A percentile compares a stretch with the other conserved stretches of the same genome.
phyloP scores from a whole-genome alignment of 495 filamentous ascomycete genomes.

The Letharia lupina region DNA sequence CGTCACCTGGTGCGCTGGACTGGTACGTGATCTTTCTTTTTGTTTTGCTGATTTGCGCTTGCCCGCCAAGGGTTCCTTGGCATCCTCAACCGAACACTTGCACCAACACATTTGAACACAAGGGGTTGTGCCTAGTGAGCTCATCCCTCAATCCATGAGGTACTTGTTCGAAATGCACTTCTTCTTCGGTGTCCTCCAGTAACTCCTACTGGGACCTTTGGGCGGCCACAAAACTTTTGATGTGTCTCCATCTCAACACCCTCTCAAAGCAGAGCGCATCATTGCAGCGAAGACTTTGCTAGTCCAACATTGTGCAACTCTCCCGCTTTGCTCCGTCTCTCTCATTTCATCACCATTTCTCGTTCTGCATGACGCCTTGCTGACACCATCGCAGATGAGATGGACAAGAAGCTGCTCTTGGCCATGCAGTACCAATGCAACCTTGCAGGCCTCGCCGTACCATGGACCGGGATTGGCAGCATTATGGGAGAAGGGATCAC shows the following conservation, averaged over 20 bases:
- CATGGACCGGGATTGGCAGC: conserved; percentile 34
- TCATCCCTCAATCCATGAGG: neutral
- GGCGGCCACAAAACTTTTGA: no score
- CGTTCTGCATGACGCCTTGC: neutral
- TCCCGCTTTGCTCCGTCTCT: neutral
- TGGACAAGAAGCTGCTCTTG: conserved; percentile 38
- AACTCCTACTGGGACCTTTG: no score
- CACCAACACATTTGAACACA: neutral
- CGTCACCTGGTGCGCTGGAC: conserved; percentile 41
- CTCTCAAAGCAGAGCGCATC: no score
- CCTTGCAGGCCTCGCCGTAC: conserved; percentile 30
- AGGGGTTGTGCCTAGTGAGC: neutral
- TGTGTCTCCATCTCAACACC: no score
- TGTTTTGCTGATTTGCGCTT: neutral
- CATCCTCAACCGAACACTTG: neutral
- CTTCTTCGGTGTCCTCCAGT: no score
- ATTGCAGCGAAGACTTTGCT: no score
- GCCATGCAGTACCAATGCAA: conserved; percentile 40
- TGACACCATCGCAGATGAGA: conserved; percentile 29
- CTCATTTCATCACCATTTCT: neutral
- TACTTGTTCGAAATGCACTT: no score
- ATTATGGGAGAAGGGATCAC: conserved; percentile 33
- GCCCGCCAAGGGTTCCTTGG: neutral
- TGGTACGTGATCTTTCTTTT: conserved; percentile 27
- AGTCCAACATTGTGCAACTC: neutral